Evolutionary conservation across 805 yeast species (phyloP).

Genomic region (Starmerella riodocensis): DNA sequence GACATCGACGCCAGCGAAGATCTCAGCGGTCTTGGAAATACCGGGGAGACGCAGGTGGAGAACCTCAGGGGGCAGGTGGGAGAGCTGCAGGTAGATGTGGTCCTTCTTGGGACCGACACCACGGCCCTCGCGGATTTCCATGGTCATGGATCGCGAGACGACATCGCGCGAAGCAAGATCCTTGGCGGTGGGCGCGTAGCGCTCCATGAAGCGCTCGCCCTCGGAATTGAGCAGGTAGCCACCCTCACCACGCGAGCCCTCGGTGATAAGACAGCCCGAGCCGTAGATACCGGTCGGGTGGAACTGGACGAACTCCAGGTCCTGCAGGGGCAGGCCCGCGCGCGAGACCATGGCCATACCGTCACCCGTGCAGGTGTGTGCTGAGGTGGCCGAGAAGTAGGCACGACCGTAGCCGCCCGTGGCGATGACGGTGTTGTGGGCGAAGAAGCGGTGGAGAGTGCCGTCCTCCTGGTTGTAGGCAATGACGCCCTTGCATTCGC

Average conservation of each 20-base stretch:
- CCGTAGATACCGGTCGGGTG: conserved; percentile 99
- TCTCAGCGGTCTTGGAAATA: conserved; percentile 95
- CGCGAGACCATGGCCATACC: conserved; percentile 97
- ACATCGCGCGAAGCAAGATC: conserved; percentile 98
- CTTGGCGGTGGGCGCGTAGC: conserved; percentile 97
- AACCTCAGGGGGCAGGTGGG: conserved; percentile 85
- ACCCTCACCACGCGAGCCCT: conserved; percentile 99
- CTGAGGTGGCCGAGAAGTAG: conserved; percentile 96
- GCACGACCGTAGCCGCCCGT: conserved; percentile 99
- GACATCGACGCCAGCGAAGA: conserved; percentile 98
- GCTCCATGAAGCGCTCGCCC: conserved; percentile 99
- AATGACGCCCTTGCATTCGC: conserved; percentile 90
- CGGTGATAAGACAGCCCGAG: conserved; percentile 96
- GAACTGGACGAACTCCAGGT: conserved; percentile 94
- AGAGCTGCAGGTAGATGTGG: conserved; percentile 87
- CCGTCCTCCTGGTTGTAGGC: conserved; percentile 99
- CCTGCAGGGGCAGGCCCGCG: conserved; percentile 96
- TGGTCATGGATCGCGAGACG: conserved; percentile 93
- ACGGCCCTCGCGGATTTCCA: conserved; percentile 97
- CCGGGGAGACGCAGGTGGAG: conserved; percentile 95
- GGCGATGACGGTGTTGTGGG: conserved; percentile 91
- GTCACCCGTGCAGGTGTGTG: conserved; percentile 99
- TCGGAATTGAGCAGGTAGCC: conserved; percentile 90
- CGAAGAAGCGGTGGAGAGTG: conserved; percentile 92
- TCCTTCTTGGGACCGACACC: conserved; percentile 96